Base-by-base conservation (phyloP, 495 filamentous ascomycete genomes). In the Talaromyces proteolyticus region DNA sequence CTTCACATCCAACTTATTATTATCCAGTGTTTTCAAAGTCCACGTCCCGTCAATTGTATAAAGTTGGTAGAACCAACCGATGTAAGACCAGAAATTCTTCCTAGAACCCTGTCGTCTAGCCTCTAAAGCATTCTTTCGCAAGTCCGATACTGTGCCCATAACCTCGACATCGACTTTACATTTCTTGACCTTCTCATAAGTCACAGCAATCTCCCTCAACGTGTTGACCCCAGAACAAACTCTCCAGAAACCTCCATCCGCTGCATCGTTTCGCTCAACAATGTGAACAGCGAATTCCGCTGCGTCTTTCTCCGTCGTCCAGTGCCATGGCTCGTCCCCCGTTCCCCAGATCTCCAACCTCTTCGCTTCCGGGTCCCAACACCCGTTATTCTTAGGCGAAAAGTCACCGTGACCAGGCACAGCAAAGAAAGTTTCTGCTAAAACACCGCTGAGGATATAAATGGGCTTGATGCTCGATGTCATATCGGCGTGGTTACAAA, bases 361-460 rank as follows among this genome's bases (percentile, higher is more conserved):
- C 38, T 50, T 58, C 6, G 42, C 45, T 44, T 22, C 55, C 51
- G 41, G 51, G 29, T 51, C 52, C 19, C 53, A 50, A 16, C 50
- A 46, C 29, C 57, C 58, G 20, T 12, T 19, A 2, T 54, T 55
- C 7, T 52, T 50, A 12, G 43, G 51, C 21, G 49, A 41, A 23
- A 54, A 58, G 45, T 22, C 40, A 42, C 20, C 16, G 8, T 22
- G 40, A 18, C 20, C 40, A 22, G 40, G 40, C 8, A 18, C n/a
- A 18, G 40, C 5, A 60, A 50, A 3, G 53, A 49, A 14, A 38
- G 40, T 12, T 25, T 62, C 53, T 20, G 53, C 50, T 36, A 59
- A 45, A 22, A 60, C 44, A 12, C 56, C 59, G n/a, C 44, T 47
- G 40, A 62, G 23, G 41, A 53, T 59, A 39, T 57, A 55, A 19